These are phyloP conservation scores for Fusarium bactridioides DNA, from an alignment of 2,329 filamentous ascomycete genomes.

Conservation along the genomic window DNA sequence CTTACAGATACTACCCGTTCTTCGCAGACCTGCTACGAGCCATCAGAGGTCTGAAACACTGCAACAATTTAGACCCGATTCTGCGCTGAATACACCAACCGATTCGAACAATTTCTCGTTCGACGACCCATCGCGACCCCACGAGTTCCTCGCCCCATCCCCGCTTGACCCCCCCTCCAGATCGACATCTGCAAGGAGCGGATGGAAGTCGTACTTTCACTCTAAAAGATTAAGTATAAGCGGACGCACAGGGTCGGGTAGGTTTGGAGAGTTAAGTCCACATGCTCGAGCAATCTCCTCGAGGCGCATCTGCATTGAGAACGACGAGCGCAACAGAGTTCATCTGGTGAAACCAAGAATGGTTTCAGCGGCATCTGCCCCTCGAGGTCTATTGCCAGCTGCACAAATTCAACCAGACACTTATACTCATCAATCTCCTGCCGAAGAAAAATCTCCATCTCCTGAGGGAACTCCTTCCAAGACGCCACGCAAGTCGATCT, in stretches of 20 bases:
- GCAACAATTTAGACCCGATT: slow-evolving; percentile 58
- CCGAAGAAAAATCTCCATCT: slow-evolving; percentile 30
- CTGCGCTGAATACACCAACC: slow-evolving; percentile 37
- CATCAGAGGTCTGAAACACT: slow-evolving; percentile 78
- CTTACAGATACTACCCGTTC: slow-evolving; percentile 69
- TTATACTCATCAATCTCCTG: slow-evolving; percentile 1
- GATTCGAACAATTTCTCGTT: slow-evolving; percentile 46
- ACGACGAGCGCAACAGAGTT: slow-evolving; percentile 37
- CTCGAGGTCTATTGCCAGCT: slow-evolving; percentile 34
- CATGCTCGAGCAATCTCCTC: slow-evolving; percentile 30
- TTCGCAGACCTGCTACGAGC: slow-evolving; percentile 79
- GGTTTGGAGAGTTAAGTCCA: slow-evolving; percentile 41
- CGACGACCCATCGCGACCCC: slow-evolving; percentile 46
- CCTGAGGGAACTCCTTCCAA: slow-evolving; percentile 54
- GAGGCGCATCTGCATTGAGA: slow-evolving; percentile 43
- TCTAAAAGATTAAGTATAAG: slow-evolving; percentile 45
- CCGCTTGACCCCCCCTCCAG: slow-evolving; percentile 33
- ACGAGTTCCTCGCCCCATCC: slow-evolving; percentile 42
- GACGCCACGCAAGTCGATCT: slow-evolving; percentile 61
- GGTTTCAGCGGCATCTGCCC: slow-evolving; percentile 42
- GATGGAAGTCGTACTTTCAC: slow-evolving; percentile 68
- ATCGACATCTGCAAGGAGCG: slow-evolving; percentile 27
- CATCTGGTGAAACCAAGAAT: slow-evolving; percentile 50
- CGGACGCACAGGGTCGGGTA: slow-evolving; percentile 32
- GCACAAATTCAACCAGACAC: slow-evolving; percentile 38